Evolutionary conservation across 1,284 basidiomycete genomes (phyloP).

Genomic region (Moniliella sp.): DNA sequence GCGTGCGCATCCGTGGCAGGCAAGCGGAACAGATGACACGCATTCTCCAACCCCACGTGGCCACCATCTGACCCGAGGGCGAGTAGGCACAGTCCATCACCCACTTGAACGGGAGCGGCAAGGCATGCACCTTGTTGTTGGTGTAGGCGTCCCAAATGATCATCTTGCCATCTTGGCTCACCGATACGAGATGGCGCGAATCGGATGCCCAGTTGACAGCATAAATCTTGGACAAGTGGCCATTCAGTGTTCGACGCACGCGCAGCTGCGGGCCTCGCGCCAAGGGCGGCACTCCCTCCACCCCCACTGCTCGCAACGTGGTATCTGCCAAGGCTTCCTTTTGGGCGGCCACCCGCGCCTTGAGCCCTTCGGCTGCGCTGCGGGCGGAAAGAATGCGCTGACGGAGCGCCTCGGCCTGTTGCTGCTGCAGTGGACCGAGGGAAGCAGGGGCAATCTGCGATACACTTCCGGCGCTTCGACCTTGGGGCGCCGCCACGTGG

Average conservation of each 20-base stretch:
- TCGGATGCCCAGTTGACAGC: conserved; percentile 98
- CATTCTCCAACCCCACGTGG: conserved; percentile 94
- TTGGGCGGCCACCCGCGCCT: conserved; percentile 86
- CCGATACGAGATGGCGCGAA: conserved; percentile 84
- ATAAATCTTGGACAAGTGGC: conserved; percentile 95
- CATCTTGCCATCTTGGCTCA: conserved; percentile 92
- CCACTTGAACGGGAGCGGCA: conserved; percentile 88
- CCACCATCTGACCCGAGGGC: conserved; percentile 83
- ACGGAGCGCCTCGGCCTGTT: too few species aligned
- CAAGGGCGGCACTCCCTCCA: conserved; percentile 66
- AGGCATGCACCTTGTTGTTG: conserved; percentile 96
- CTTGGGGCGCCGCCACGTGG: too few species aligned
- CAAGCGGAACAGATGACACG: conserved; percentile 89
- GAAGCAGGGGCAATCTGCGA: too few species aligned
- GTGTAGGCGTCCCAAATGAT: conserved; percentile 99
- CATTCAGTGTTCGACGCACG: conserved; percentile 76
- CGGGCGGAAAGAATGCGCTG: too few species aligned
- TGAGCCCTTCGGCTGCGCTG: too few species aligned
- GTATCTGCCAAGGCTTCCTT: conserved; percentile 88
- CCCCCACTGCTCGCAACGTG: conserved; percentile 48
- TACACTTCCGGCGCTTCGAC: too few species aligned
- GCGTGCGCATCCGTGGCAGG: conserved; percentile 47
- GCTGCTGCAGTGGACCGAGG: too few species aligned
- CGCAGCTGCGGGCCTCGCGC: conserved; percentile 86
- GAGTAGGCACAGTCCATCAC: conserved; percentile 99